These are phyloP conservation scores for Elsinoe australis DNA, from an alignment of 2,329 filamentous ascomycete genomes.

Conservation along the genomic window DNA sequence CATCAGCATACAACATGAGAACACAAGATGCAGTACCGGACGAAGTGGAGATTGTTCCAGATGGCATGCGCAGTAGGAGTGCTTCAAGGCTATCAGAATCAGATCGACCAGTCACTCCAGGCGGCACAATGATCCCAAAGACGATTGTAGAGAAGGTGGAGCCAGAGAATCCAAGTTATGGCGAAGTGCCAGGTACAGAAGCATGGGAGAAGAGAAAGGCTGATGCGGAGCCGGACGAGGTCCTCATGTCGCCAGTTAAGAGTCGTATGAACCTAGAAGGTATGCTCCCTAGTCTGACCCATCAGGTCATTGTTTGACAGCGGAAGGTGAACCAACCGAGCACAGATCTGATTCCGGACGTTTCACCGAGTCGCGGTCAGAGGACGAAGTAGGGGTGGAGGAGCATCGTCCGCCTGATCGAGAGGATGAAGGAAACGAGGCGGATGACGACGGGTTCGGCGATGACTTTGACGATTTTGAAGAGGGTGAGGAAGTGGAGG, in stretches of 20 bases:
- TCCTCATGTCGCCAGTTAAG: constrained; percentile 43
- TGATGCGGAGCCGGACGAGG: constrained; percentile 53
- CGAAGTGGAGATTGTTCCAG: constrained; percentile 52
- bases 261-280: constrained; percentile 44
- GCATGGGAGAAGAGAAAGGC: constrained; percentile 50
- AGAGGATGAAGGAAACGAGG: constrained; percentile 22
- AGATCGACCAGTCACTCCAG: constrained; percentile 43
- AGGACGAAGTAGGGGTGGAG: background rate
- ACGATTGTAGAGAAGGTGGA: constrained; percentile 57
- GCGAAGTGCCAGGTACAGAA: constrained; percentile 54
- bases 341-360: constrained; percentile 37
- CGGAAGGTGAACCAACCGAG: constrained; percentile 51
- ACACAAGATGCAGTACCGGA: constrained; percentile 55
- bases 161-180: constrained; percentile 48
- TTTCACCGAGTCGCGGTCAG: constrained; percentile 19
- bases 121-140: constrained; percentile 48
- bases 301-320: constrained; percentile 44
- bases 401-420: constrained; percentile 14
- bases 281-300: constrained; percentile 38
- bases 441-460: constrained; percentile 61
- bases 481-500: constrained; percentile 39
- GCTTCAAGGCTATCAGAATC: constrained; percentile 33
- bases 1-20: constrained; percentile 51
- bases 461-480: constrained; percentile 63
- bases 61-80: constrained; percentile 33